These are phyloP conservation scores for Aspergillus egyptiacus DNA, from an alignment of 495 filamentous ascomycete genomes.

Conservation along the genomic window DNA sequence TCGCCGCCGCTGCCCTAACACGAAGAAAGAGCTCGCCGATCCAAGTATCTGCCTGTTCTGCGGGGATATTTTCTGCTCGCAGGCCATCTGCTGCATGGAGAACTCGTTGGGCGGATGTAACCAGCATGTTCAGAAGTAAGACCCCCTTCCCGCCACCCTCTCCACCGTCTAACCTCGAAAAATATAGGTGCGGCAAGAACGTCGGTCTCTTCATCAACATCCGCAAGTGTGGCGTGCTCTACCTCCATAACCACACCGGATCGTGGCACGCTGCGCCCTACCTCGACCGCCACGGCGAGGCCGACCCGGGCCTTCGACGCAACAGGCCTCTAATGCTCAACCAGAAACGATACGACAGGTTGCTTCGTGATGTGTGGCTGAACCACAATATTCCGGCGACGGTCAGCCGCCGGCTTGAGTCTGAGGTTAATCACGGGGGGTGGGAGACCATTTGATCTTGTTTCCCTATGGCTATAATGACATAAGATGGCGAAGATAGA, in stretches of 20 bases:
- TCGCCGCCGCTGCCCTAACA: constrained; percentile 75
- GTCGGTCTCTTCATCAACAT: constrained; percentile 94
- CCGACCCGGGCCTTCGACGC: constrained; percentile 76
- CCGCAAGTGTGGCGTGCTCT: constrained; percentile 84
- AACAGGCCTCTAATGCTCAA: constrained; percentile 84
- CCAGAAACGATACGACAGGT: constrained; percentile 84
- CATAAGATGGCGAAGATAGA: background rate
- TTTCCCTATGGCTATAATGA: background rate
- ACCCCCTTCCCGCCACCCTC: constrained; percentile 14
- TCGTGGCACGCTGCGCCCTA: constrained; percentile 86
- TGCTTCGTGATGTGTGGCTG: constrained; percentile 82
- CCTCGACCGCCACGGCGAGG: constrained; percentile 91
- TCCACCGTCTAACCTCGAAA: constrained; percentile 11
- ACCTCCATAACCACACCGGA: constrained; percentile 72
- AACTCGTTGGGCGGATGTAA: constrained; percentile 76
- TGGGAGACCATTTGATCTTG: constrained; percentile 77
- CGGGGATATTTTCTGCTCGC: constrained; percentile 90
- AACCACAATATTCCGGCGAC: constrained; percentile 80
- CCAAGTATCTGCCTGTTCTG: constrained; percentile 92
- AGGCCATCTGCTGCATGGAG: constrained; percentile 83
- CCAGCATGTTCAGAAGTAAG: constrained; percentile 82
- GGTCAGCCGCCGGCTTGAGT: constrained; percentile 83
- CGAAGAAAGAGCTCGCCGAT: constrained; percentile 83
- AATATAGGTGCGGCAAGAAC: constrained; percentile 71
- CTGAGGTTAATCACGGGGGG: constrained; percentile 90